Percentiles rank a stretch among this genome's conserved stretches.
Evolutionary conservation across 2,329 filamentous ascomycete species (phyloP).

Genomic region (Aureobasidium pullulans): DNA sequence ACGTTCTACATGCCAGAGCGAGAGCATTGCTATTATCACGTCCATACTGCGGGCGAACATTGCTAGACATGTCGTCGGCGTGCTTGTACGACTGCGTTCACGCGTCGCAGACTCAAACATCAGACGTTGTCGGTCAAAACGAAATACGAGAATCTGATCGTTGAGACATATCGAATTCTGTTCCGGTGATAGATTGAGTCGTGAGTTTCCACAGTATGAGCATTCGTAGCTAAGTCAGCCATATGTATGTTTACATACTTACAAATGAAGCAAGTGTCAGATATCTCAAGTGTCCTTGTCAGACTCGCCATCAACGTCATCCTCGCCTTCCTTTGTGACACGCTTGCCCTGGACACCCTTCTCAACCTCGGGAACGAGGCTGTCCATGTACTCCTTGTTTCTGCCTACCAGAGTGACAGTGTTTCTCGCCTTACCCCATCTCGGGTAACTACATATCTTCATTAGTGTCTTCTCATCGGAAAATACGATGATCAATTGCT

Average conservation of each 20-base stretch:
- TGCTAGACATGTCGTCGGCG: not conserved
- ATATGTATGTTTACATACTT: not conserved
- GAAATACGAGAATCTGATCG: too few relatives aligned
- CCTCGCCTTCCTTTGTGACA: conserved; percentile 60
- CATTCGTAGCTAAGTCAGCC: not conserved
- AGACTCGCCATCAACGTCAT: conserved; percentile 34
- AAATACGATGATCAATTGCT: not conserved
- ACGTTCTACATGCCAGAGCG: not conserved
- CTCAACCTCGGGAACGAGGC: conserved; percentile 69
- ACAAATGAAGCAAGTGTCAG: not conserved
- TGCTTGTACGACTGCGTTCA: too few relatives aligned
- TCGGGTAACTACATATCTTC: conserved; percentile 58
- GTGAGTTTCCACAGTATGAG: too few relatives aligned
- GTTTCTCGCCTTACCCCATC: conserved; percentile 82
- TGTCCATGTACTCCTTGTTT: conserved; percentile 70
- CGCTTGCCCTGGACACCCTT: conserved; percentile 65
- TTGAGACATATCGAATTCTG: too few relatives aligned
- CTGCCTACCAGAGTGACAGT: conserved; percentile 80
- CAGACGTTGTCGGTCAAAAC: too few relatives aligned
- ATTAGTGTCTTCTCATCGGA: not conserved
- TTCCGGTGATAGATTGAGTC: too few relatives aligned
- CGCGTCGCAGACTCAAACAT: too few relatives aligned
- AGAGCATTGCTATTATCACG: not conserved
- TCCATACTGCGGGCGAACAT: not conserved
- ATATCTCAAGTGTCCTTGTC: conserved; percentile 12